These are phyloP conservation scores for Amborella trichopoda DNA, from an alignment of 164 flowering plant species.

Conservation along the genomic window DNA sequence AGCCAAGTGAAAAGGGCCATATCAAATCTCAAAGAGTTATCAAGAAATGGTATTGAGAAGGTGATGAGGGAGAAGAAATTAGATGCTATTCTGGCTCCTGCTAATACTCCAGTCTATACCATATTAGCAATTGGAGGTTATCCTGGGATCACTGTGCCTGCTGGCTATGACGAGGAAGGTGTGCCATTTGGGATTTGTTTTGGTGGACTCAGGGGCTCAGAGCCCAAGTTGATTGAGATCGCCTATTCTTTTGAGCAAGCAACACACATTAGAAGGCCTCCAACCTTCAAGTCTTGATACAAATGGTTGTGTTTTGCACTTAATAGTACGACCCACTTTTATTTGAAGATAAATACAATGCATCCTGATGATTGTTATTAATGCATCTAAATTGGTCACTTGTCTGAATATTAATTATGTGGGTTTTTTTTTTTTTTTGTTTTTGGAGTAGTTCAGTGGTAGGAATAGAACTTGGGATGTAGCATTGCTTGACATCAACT, in stretches of 20 bases:
- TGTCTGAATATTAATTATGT: too few species aligned
- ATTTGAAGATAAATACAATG: too few species aligned
- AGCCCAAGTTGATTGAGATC: constrained; percentile 33
- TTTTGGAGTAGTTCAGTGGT: too few species aligned
- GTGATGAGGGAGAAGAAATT: constrained; percentile 24
- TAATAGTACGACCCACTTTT: too few species aligned
- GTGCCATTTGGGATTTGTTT: constrained; percentile 39
- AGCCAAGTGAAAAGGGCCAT: constrained; percentile 12
- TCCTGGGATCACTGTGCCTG: constrained; percentile 47
- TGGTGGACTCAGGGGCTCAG: constrained; percentile 35
- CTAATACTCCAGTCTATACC: background rate
- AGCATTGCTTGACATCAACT: too few species aligned
- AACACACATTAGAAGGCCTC: constrained; percentile 33
- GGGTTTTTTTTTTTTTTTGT: too few species aligned
- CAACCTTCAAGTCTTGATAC: constrained; percentile 10
- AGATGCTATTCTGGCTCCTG: constrained; percentile 40
- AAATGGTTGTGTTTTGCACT: too few species aligned
- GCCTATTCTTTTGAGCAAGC: constrained; percentile 50
- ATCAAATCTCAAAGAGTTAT: constrained; percentile 9
- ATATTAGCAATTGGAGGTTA: constrained; percentile 37
- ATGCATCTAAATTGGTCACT: too few species aligned
- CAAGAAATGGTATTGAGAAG: constrained; percentile 25
- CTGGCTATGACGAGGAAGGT: constrained; percentile 24
- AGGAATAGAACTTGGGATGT: too few species aligned
- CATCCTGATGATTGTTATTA: too few species aligned